Conservation (phyloP, 2,329 filamentous ascomycete species). For the Fusarium graminum region DNA sequence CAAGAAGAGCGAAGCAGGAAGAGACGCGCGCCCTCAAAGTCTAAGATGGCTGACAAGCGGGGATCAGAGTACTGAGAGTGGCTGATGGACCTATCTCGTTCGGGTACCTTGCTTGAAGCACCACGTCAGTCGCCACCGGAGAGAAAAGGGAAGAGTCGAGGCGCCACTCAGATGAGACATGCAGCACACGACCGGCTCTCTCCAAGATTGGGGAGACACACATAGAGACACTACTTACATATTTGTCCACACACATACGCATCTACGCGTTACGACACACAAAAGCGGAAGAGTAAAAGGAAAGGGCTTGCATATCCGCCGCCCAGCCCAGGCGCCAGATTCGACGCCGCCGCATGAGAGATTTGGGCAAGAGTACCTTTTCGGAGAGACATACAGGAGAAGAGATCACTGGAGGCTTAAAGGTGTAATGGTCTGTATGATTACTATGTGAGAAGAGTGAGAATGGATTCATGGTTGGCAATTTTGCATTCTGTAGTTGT, state of each 20-base stretch:
- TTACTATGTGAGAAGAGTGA: conserved; percentile 21
- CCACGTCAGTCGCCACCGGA: conserved; percentile 21
- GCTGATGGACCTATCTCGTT: conserved; percentile 11
- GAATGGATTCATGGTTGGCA: conserved; percentile 22
- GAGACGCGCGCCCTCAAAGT: conserved; percentile 56
- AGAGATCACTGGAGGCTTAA: conserved; percentile 11
- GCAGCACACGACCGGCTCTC: conserved; percentile 29
- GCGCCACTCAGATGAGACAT: conserved; percentile 43
- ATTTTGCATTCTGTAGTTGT: conserved; percentile 37
- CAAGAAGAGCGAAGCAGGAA: conserved; percentile 58
- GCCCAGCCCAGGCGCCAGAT: conserved; percentile 14
- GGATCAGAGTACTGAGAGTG: conserved; percentile 48
- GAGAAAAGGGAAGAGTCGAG: conserved; percentile 32
- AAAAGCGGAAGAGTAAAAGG: conserved; percentile 33
- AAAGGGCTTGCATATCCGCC: conserved; percentile 27
- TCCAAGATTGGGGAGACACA: conserved; percentile 23
- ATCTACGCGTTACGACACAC: conserved; percentile 36
- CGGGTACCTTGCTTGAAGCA: conserved; percentile 46
- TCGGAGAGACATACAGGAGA: conserved; percentile 20
- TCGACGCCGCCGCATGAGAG: conserved; percentile 20
- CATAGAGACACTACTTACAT: conserved; percentile 31
- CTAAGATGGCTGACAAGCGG: conserved; percentile 53
- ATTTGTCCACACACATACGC: conserved; percentile 41
- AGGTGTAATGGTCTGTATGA: conserved; percentile 42
- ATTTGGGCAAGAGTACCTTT: conserved; percentile 19